Conservation (phyloP, 805 yeast species). For the Candida coleopterorum region DNA sequence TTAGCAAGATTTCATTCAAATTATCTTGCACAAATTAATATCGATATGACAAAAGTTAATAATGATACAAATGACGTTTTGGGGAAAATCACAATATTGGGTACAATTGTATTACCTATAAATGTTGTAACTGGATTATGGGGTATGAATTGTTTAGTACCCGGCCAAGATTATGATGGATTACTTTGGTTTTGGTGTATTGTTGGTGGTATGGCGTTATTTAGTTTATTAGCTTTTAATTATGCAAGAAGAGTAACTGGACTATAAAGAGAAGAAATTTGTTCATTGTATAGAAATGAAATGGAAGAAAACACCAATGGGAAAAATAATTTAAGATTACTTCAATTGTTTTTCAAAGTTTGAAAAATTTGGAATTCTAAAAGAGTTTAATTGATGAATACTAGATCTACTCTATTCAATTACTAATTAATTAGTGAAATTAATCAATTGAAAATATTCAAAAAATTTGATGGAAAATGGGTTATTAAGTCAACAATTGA, state of each 20-base stretch:
- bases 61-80: conserved; percentile 95
- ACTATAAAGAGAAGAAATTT: conserved; percentile 16
- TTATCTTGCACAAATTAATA: conserved; percentile 92
- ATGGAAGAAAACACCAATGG: too few species aligned
- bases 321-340: too few species aligned
- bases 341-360: too few species aligned
- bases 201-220: conserved; percentile 27
- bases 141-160: conserved; percentile 98
- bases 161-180: conserved; percentile 65
- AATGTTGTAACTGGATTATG: conserved; percentile 94
- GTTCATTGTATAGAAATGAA: too few species aligned
- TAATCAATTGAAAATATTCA: conserved; percentile 69
- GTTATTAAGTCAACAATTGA: conserved; percentile 74
- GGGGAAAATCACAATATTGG: conserved; percentile 87
- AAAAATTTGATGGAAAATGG: conserved; percentile 58
- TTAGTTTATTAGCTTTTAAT: conserved; percentile 34
- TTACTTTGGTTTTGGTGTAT: conserved; percentile 40
- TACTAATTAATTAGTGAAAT: too few species aligned
- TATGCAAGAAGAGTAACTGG: conserved; percentile 39
- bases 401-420: too few species aligned
- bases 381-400: too few species aligned
- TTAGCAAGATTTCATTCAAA: conserved; percentile 94
- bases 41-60: conserved; percentile 95
- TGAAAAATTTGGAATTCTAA: too few species aligned
- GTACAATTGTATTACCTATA: conserved; percentile 93